Base-by-base conservation (phyloP, 169 alveolate genomes). In the Eimeria acervulina region DNA sequence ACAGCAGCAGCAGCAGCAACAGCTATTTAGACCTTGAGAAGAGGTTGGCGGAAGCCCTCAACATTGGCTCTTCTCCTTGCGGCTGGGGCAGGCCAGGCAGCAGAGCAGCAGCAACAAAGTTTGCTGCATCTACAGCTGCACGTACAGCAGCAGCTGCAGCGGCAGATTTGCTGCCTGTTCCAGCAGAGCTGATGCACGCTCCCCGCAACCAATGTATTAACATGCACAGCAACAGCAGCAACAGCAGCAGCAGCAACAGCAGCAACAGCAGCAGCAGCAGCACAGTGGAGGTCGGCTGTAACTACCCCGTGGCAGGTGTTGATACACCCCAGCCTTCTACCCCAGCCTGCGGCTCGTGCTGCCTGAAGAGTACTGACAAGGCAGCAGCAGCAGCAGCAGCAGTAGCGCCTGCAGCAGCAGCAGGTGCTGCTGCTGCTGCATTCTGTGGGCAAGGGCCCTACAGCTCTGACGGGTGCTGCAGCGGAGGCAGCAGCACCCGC, bases 401-500 rank as follows among this genome's bases (percentile, higher is more conserved):
- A 1, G 40, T 38, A 5, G 66, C 89, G 0, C 36, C 28, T 28
- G 47, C 42, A 83, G 8, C 70, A 1, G 70, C 51, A 51, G 55
- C 76, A 83, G 42, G 26, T 4, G 76, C 74, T 15, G 91, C 76
- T 59, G 28, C 68, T 59, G 0, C 72, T 1, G 90, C 72, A 26
- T 7, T 42, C 3, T 42, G 19, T 33, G 47, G 90, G 70, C 23
- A 21, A 28, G 5, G 90, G 28, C 47, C 52, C 70, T 47, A 26
- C 33, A 42, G 21, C 19, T 23, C 90, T 81, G 33, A 23, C 2
- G 70, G 70, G 31, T 6, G 15, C 90, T 81, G 21, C 70, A 81
- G 90, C 28, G 70, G 90, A 12, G 90, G 70, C 90, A 81, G 90
- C 90, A 81, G 90, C 90, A 81, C 90, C 47, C 63, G 90, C 17